These are phyloP conservation scores for Avena insularis DNA, from an alignment of 176 grass and related monocot genomes.

Conservation along the genomic window DNA sequence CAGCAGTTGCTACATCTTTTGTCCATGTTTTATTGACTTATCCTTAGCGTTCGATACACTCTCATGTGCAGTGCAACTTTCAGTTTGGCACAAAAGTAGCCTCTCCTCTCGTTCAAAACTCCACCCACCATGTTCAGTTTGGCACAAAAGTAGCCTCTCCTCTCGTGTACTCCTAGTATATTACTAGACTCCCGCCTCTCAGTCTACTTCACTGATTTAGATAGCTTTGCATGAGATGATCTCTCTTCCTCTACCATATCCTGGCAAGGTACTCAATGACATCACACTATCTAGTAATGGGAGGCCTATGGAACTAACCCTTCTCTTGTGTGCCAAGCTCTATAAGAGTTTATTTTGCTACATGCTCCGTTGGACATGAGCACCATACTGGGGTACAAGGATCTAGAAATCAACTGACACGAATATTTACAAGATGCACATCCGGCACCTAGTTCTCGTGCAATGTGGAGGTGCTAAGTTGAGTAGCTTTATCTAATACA, in stretches of 20 bases:
- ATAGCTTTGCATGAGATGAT: not conserved
- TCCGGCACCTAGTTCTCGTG: not conserved
- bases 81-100: not conserved
- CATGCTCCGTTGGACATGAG: not conserved
- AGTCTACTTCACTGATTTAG: not conserved
- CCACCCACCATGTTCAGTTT: not conserved
- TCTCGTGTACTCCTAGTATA: not conserved
- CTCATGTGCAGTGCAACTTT: not conserved
- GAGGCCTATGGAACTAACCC: not conserved
- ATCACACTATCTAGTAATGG: not conserved
- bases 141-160: not conserved
- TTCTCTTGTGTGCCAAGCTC: not conserved
- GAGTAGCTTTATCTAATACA: not conserved
- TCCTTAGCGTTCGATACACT: not conserved
- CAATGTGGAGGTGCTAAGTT: not conserved
- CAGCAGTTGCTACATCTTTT: not conserved
- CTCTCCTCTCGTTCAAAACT: not conserved
- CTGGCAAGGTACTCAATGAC: not conserved
- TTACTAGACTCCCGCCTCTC: not conserved
- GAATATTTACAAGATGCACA: not conserved
- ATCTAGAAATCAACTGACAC: not conserved
- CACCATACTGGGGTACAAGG: fast-evolving
- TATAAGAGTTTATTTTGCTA: not conserved
- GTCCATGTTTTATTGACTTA: not conserved
- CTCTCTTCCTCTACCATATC: not conserved